Base-by-base conservation (phyloP, 176 grass and related monocot species). In the Oryza glaberrima region DNA sequence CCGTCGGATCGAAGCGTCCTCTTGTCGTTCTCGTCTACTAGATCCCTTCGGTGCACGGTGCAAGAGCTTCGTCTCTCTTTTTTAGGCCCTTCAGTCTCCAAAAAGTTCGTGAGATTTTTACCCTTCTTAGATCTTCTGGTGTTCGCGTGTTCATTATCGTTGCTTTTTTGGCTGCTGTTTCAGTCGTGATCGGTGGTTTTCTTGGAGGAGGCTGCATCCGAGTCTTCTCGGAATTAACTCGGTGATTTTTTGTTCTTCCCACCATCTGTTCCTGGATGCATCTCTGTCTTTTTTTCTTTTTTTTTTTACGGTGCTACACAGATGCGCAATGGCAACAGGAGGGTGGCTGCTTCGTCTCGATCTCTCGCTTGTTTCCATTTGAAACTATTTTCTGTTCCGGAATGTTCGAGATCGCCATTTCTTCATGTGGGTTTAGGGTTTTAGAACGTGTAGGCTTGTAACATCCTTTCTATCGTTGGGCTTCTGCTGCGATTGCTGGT, bases 371-470 rank as follows among this genome's bases (percentile, higher is more conserved):
- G 34, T 51, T 49, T 22, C 45, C 28, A 20, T 78, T 65, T 4
- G 46, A 48, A 65, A 65, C 26, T 51, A 19, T 40, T 68, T 52
- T 72, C 22, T 63, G 5, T 8, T 54, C 7, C 11, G 16, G 46
- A 45, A 60, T 69, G 70, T 45, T 76, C 58, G 70, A 75, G 46
- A 41, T 75, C 34, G 16, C 12, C 14, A 35, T 28, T 54, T 67
- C n/a, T 81, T 67, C n/a, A 16, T 41, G 22, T 58, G 47, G 34
- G 49, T 67, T 60, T 81, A 87, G 71, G 47, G 85, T 67, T 86
- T 86, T 56, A 45, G 60, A 81, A 75, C 4, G 23, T 81, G 16
- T 69, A 40, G 46, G 44, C 67, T 81, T 80, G 46, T 73, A 54
- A 15, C n/a, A 41, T 25, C 26, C 2, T 66, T 86, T 22, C 20